Evolutionary conservation across 495 filamentous ascomycete genomes (phyloP), one percentile per base, ranked within the genome.

Genomic region (Aspergillus panamensis): DNA sequence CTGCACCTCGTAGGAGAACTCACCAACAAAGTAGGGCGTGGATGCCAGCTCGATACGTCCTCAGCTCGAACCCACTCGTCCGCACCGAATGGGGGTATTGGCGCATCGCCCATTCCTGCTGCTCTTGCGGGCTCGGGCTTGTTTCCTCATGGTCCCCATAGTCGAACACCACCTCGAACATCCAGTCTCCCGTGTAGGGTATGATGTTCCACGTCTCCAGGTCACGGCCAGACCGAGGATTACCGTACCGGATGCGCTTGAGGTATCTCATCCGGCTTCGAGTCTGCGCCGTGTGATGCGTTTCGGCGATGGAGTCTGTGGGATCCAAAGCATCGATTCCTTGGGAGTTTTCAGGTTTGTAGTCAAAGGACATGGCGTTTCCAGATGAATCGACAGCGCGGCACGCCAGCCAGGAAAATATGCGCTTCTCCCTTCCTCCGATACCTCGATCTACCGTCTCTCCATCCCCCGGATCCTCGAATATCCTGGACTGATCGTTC

Each of bases 101-200:
- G 10, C 54, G 30, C 3, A 9, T 0, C 4, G 8, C 8, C 54
- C 54, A 57, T 14, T 8, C 13, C 1, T 8, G 5, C 6, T 19
- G n/a, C 20, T 42, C 54, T 6, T 16, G 8, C 8, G 43, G 6
- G 3, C 31, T 37, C 1, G 45, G 44, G 14, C 1, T 3, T 0
- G 31, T 6, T 9, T 19, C 16, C 9, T 37, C 16, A 19, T 57
- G 45, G 8, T 50, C 54, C 0, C 54, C 44, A 31, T 57, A 57
- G 32, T 57, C 54, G 31, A 57, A 30, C 7, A 50, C 54, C 0
- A 57, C 54, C 7, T 39, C 7, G 33, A 57, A 57, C 32, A 57
- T 21, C 30, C 33, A 57, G 16, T 57, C 44, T 9, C 32, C 13
- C 31, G 44, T n/a, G n/a, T 3, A 21, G 20, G 1, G 16, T 8